phyloP scores from a whole-genome alignment of 2,329 filamentous ascomycete genomes.

The Cytospora leucostoma region DNA sequence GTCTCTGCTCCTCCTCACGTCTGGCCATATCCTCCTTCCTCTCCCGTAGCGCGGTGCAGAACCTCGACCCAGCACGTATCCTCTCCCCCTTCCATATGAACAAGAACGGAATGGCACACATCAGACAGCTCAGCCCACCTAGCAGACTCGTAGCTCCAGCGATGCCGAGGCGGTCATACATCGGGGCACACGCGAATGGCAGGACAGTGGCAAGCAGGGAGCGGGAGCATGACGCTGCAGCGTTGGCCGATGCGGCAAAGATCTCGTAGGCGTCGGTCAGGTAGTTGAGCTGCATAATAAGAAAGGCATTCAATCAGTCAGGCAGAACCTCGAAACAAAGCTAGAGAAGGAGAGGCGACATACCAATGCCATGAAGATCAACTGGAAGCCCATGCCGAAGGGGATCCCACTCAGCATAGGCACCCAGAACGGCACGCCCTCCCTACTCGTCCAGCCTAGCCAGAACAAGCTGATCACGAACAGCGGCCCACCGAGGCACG shows the following conservation, averaged over 20 bases:
- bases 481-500: slow-evolving; percentile 68
- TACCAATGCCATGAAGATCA: slow-evolving; percentile 65
- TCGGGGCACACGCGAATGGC: slow-evolving; percentile 55
- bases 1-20: slow-evolving; percentile 41
- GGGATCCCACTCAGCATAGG: slow-evolving; percentile 62
- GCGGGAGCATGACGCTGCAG: slow-evolving; percentile 51
- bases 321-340: background rate
- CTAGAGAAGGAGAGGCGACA: slow-evolving; percentile 15
- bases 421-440: slow-evolving; percentile 51
- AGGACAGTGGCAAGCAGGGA: slow-evolving; percentile 56
- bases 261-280: slow-evolving; percentile 68
- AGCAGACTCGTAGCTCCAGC: slow-evolving; percentile 55
- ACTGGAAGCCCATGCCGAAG: slow-evolving; percentile 63
- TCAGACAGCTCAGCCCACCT: slow-evolving; percentile 51
- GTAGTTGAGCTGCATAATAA: slow-evolving; percentile 48
- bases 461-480: slow-evolving; percentile 59
- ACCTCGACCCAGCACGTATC: slow-evolving; percentile 59
- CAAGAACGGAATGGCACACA: slow-evolving; percentile 53
- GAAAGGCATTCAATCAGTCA: background rate
- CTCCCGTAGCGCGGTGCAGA: slow-evolving; percentile 61
- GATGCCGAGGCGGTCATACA: slow-evolving; percentile 52
- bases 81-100: slow-evolving; percentile 57
- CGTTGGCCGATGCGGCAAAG: slow-evolving; percentile 60
- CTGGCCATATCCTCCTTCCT: slow-evolving; percentile 50
- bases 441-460: slow-evolving; percentile 60